Conservation (phyloP, 1,139 yeast species). For the Taiozyma sp. region DNA sequence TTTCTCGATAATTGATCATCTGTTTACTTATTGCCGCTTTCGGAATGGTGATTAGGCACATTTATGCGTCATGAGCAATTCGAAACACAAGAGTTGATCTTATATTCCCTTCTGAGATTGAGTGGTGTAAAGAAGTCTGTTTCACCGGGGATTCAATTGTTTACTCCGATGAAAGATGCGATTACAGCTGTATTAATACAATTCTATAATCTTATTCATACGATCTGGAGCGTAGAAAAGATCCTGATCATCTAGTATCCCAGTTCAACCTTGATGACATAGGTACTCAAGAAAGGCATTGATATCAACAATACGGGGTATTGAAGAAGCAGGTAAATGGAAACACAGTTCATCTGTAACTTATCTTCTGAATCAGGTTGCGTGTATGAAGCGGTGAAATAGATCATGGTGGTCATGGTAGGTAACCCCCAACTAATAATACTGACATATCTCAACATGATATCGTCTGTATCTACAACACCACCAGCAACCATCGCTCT, state of each 20-base stretch:
- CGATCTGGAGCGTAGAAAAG: no score
- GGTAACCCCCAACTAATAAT: conserved; percentile 63
- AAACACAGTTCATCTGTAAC: conserved; percentile 67
- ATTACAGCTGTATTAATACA: no score
- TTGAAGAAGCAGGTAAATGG: conserved; percentile 55
- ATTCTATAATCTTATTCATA: no score
- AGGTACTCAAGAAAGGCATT: conserved; percentile 61
- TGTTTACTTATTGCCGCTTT: no score
- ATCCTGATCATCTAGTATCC: background rate
- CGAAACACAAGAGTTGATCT: no score
- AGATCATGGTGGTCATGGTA: conserved; percentile 64
- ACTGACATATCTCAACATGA: conserved; percentile 62
- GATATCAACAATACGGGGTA: conserved; percentile 52
- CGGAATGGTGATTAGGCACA: no score
- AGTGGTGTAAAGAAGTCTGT: no score
- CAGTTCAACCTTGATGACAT: conserved; percentile 35
- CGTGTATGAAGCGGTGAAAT: conserved; percentile 69
- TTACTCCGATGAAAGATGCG: no score
- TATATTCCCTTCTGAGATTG: no score
- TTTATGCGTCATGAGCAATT: no score
- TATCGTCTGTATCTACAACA: conserved; percentile 47
- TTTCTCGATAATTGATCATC: no score
- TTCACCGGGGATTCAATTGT: no score
- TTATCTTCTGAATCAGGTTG: conserved; percentile 52
- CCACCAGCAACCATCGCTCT: conserved; percentile 41